phyloP scores from a whole-genome alignment of 805 yeast genomes.

The Millerozyma acaciae region DNA sequence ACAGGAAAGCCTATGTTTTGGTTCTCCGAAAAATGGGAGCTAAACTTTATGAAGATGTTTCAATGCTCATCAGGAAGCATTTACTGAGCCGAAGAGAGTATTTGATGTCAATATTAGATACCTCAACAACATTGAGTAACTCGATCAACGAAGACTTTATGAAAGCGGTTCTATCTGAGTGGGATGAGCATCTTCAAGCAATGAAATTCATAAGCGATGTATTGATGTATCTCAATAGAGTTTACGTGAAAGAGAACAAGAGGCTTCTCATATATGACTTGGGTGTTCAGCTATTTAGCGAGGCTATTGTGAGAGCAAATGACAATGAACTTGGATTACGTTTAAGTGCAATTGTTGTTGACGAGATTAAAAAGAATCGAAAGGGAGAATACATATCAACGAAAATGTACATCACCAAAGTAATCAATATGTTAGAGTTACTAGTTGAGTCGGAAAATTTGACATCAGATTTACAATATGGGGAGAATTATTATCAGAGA shows the following conservation, averaged over 20 bases:
- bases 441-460: conserved; percentile 39
- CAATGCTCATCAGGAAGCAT: conserved; percentile 44
- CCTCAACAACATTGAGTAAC: conserved; percentile 9
- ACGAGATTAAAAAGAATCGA: conserved; percentile 55
- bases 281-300: conserved; percentile 66
- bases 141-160: conserved; percentile 30
- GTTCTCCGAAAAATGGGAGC: conserved; percentile 70
- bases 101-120: conserved; percentile 17
- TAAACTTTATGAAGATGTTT: conserved; percentile 59
- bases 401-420: conserved; percentile 54
- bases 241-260: conserved; percentile 68
- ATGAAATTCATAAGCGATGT: conserved; percentile 82
- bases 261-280: conserved; percentile 65
- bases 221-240: conserved; percentile 81
- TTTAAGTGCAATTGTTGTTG: conserved; percentile 47
- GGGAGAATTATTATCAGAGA: conserved; percentile 59
- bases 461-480: conserved; percentile 23
- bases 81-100: conserved; percentile 24
- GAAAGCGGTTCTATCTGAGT: conserved; percentile 38
- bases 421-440: conserved; percentile 69
- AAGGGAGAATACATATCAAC: conserved; percentile 52
- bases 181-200: conserved; percentile 70
- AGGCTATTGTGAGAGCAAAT: conserved; percentile 50
- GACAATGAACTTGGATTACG: conserved; percentile 48
- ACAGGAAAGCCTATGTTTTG: conserved; percentile 71